Evolutionary conservation across 805 yeast genomes (phyloP), one percentile per base, ranked within the genome.

Genomic region (Ogataea pilisensis): DNA sequence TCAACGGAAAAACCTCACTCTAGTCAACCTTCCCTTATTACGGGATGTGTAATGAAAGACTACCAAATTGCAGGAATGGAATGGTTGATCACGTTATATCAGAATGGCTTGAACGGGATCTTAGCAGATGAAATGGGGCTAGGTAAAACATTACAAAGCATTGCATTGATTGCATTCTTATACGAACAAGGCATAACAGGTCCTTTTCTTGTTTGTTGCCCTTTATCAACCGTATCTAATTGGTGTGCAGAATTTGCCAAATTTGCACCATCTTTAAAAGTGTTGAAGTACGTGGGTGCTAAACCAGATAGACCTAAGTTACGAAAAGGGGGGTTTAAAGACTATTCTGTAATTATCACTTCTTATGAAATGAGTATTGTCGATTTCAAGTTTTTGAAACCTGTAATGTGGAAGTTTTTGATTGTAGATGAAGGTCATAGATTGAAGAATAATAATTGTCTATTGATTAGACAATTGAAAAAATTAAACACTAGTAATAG

Each of bases 101-200:
- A 90, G 57, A 93, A 91, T 61, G 99, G 98, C 0, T 68, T 91
- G 22, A 91, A 91, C 60, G 99, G 98, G 2, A 90, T 93, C 27
- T 66, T 93, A 17, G 98, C 98, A 0, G 98, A 93, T 64, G 98
- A 91, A 61, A 91, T 91, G 99, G 98, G 98, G 0, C 67, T 91
- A 20, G 99, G 99, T 2, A 91, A 91, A 58, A 93, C 99, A 0
- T 62, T 91, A 7, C 96, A 93, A 60, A 82, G 93, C 32, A 87
- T 91, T 41, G 75, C 96, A 0, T 70, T 91, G 44, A 53, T 89
- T 4, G 77, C 87, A 5, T 86, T 82, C 54, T 66, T 90, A 28
- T 73, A 82, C 34, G 96, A 87, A 50, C 80, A 86, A 59, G 89
- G 85, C 3, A 76, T 87, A 1, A 63, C 66, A 29, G 95, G 95